A percentile compares a stretch with the other conserved stretches of the same genome.
Evolutionary conservation across 2,329 filamentous ascomycete genomes (phyloP).

Genomic region (Diaporthe vaccinii): DNA sequence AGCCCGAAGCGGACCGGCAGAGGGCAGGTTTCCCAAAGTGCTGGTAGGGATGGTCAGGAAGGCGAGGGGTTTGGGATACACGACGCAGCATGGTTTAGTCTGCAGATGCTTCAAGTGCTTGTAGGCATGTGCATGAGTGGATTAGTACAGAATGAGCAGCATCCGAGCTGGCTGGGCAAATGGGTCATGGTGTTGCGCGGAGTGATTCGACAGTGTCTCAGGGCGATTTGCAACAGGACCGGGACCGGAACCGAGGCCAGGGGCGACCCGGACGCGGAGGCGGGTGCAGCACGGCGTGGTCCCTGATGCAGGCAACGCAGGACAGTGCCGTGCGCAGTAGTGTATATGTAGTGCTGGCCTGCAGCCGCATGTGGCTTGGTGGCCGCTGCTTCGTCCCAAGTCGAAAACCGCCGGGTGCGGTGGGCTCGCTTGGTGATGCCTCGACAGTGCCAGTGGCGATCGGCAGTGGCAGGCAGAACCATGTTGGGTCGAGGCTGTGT

Average conservation of each 20-base stretch:
- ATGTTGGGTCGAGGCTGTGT: neutral
- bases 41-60: neutral
- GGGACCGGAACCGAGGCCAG: constrained; percentile 15
- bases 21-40: neutral
- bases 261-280: neutral
- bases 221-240: constrained; percentile 25
- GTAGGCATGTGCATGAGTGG: neutral
- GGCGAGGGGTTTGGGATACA: neutral
- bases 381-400: constrained; percentile 22
- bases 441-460: neutral
- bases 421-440: constrained; percentile 10
- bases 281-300: constrained; percentile 3
- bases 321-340: constrained; percentile 3
- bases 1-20: neutral
- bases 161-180: neutral
- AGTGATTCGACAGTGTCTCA: constrained; percentile 35
- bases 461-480: constrained; percentile 2
- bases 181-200: constrained; percentile 30
- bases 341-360: neutral
- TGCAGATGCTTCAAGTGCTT: neutral
- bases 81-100: neutral
- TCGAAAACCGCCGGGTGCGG: constrained; percentile 20
- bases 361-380: constrained; percentile 1
- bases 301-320: constrained; percentile 8
- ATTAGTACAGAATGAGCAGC: neutral